phyloP scores from a whole-genome alignment of 2,329 filamentous ascomycete genomes.

The Penicillium janthinellum region DNA sequence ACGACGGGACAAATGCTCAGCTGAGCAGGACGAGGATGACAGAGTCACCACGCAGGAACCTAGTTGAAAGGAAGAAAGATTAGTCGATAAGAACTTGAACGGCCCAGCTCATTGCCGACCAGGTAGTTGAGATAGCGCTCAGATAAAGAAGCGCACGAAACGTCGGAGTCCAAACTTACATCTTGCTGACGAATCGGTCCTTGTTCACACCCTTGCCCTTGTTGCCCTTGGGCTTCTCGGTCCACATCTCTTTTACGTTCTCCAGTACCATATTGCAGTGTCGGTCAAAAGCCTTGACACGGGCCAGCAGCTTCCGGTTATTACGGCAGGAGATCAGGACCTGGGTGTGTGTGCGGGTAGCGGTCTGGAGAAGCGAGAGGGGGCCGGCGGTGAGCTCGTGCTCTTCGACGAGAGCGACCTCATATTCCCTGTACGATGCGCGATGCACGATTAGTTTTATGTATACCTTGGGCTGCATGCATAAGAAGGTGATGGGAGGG shows the following conservation, averaged over 20 bases:
- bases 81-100: not conserved
- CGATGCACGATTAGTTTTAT: constrained; percentile 26
- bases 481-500: constrained; percentile 17
- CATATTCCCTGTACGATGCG: constrained; percentile 70
- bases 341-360: constrained; percentile 90
- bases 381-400: constrained; percentile 79
- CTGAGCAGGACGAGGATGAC: constrained; percentile 85
- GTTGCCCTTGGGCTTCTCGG: constrained; percentile 81
- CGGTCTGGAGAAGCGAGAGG: constrained; percentile 93
- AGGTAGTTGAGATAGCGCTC: not conserved
- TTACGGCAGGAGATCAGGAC: constrained; percentile 97
- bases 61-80: constrained; percentile 36
- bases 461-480: constrained; percentile 15
- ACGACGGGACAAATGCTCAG: constrained; percentile 47
- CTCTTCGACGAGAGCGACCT: constrained; percentile 78
- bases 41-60: constrained; percentile 83
- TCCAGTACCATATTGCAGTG: constrained; percentile 99
- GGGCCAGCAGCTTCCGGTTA: constrained; percentile 95
- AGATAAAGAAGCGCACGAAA: not conserved
- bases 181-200: constrained; percentile 97
- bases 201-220: constrained; percentile 97
- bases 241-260: constrained; percentile 99
- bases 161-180: constrained; percentile 61
- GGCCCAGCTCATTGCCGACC: not conserved
- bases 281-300: constrained; percentile 97